These are phyloP conservation scores for Dendryphion nanum DNA, from an alignment of 2,329 filamentous ascomycete genomes.

Conservation along the genomic window DNA sequence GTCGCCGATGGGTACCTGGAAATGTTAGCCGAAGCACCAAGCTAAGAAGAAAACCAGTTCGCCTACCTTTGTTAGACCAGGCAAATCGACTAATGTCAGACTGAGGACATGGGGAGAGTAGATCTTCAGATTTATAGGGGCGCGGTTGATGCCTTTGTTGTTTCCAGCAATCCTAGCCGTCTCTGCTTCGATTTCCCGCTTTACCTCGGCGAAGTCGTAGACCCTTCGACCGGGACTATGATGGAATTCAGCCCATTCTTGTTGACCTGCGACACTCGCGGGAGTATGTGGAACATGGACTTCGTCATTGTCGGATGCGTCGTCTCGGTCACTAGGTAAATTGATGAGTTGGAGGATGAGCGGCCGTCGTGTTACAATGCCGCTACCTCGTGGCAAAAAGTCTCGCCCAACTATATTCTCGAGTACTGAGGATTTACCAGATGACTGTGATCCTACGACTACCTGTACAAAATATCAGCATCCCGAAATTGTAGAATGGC, in stretches of 20 bases:
- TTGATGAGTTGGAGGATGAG: conserved; percentile 99
- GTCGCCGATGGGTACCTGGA: conserved; percentile 89
- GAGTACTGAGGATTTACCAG: conserved; percentile 95
- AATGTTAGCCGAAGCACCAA: conserved; percentile 22
- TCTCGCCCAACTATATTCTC: conserved; percentile 98
- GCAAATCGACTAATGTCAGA: conserved; percentile 91
- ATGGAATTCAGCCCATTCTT: conserved; percentile 92
- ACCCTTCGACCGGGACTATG: conserved; percentile 88
- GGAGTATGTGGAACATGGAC: conserved; percentile 72
- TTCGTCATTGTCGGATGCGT: conserved; percentile 65
- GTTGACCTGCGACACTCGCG: conserved; percentile 65
- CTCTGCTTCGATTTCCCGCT: conserved; percentile 95
- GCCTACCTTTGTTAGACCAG: conserved; percentile 85
- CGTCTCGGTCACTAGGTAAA: conserved; percentile 70
- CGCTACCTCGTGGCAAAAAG: conserved; percentile 92
- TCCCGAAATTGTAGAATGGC: conserved; percentile 2
- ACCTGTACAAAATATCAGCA: conserved; percentile 61
- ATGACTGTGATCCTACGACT: conserved; percentile 96
- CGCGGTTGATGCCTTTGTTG: conserved; percentile 97
- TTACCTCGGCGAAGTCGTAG: conserved; percentile 89
- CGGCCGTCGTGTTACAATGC: conserved; percentile 91
- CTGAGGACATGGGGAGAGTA: conserved; percentile 97
- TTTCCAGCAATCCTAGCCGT: conserved; percentile 90
- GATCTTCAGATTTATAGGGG: conserved; percentile 97
- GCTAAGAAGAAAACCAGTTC: conserved; percentile 6